Conservation (phyloP, 164 flowering plant species). For the Tetrastigma voinierianum region DNA sequence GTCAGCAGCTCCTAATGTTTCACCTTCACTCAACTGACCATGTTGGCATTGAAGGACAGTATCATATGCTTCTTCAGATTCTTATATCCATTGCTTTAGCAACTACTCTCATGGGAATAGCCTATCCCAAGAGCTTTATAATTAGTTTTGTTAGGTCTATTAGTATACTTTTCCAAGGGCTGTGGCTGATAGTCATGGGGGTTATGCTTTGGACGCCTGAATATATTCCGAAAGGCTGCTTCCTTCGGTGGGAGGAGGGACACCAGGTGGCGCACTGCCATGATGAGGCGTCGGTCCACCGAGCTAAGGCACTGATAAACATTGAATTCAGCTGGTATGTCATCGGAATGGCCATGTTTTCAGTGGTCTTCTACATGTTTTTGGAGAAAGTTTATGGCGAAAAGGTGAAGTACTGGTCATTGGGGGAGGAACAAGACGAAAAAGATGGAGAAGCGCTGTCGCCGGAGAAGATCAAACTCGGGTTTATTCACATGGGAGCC, state of each 20-base stretch:
- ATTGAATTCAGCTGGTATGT: slow-evolving; percentile 67
- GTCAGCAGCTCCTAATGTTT: slow-evolving; percentile 68
- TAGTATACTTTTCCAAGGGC: slow-evolving; percentile 65
- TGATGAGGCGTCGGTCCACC: slow-evolving; percentile 36
- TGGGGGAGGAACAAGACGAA: slow-evolving; percentile 22
- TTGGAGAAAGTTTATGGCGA: slow-evolving; percentile 27
- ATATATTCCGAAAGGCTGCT: slow-evolving; percentile 62
- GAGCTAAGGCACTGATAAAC: slow-evolving; percentile 71
- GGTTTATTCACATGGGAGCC: slow-evolving; percentile 38
- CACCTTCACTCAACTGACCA: slow-evolving; percentile 47
- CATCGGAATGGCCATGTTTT: slow-evolving; percentile 32
- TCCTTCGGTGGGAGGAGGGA: slow-evolving; percentile 54
- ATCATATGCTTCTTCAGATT: slow-evolving; percentile 36
- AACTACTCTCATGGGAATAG: slow-evolving; percentile 65
- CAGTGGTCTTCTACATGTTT: slow-evolving; percentile 37
- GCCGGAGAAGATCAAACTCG: slow-evolving; percentile 12
- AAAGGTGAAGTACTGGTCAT: slow-evolving; percentile 28
- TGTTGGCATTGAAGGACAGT: slow-evolving; percentile 40
- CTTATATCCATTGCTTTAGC: slow-evolving; percentile 26
- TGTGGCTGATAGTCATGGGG: slow-evolving; percentile 77
- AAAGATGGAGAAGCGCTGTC: slow-evolving; percentile 10
- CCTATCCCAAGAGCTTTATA: slow-evolving; percentile 47
- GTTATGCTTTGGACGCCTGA: slow-evolving; percentile 70
- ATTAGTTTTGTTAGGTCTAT: slow-evolving; percentile 67
- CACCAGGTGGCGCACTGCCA: slow-evolving; percentile 58